These are phyloP conservation scores for Fonsecaea monophora DNA, from an alignment of 2,329 filamentous ascomycete genomes.

Conservation along the genomic window DNA sequence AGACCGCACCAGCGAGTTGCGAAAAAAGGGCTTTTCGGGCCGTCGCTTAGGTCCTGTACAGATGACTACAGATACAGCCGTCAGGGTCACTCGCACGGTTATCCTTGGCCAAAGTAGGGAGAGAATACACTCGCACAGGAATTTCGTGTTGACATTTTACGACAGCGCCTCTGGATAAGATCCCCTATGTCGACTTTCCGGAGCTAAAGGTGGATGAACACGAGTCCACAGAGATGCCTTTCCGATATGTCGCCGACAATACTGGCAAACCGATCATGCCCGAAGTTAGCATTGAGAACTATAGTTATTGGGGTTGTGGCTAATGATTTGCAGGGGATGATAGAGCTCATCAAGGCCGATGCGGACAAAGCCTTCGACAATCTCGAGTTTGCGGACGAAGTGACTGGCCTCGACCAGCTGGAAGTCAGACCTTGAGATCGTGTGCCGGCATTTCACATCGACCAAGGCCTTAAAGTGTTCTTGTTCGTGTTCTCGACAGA, in stretches of 20 bases:
- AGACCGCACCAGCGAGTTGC: constrained; percentile 83
- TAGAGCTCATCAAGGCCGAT: constrained; percentile 90
- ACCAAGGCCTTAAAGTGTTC: neutral
- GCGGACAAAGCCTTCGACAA: constrained; percentile 91
- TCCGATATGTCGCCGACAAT: constrained; percentile 83
- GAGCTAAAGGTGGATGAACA: constrained; percentile 89
- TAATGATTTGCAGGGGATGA: constrained; percentile 74
- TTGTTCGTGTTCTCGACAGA: neutral
- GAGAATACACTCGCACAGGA: neutral
- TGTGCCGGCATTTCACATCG: neutral
- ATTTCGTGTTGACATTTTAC: neutral
- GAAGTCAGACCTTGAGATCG: constrained; percentile 24
- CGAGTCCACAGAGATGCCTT: constrained; percentile 97
- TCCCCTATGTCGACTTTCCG: constrained; percentile 84
- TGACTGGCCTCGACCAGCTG: constrained; percentile 28
- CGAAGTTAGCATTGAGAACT: constrained; percentile 61
- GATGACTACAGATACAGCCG: constrained; percentile 98
- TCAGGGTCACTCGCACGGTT: constrained; percentile 88
- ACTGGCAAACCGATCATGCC: constrained; percentile 89
- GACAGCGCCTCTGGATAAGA: constrained; percentile 75
- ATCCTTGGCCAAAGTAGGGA: constrained; percentile 78
- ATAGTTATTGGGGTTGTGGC: constrained; percentile 33
- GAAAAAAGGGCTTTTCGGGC: constrained; percentile 89
- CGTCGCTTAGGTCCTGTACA: constrained; percentile 88
- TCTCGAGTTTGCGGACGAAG: constrained; percentile 65